phyloP scores from a whole-genome alignment of 2,329 filamentous ascomycete species.

The Fusarium nodosum region DNA sequence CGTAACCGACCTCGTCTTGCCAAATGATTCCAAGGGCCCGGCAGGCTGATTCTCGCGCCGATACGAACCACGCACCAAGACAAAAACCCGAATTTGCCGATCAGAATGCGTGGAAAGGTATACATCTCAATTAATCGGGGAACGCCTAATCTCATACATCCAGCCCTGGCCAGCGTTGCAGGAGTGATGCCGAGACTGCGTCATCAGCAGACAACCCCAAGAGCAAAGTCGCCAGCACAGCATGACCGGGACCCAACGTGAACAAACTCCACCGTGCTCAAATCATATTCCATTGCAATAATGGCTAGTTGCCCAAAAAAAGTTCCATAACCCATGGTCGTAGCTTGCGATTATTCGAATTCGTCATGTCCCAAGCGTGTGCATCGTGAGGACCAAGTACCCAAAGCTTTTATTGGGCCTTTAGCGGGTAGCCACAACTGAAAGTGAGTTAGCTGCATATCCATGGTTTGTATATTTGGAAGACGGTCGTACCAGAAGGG shows the following conservation, averaged over 20 bases:
- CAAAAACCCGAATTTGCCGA: conserved; percentile 4
- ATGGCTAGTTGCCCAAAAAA: conserved; percentile 52
- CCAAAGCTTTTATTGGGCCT: conserved; percentile 40
- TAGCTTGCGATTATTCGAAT: conserved; percentile 50
- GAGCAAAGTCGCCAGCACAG: conserved; percentile 46
- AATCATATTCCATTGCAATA: conserved; percentile 52
- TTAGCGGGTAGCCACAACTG: conserved; percentile 57
- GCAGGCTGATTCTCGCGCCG: background rate
- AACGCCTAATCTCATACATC: conserved; percentile 64
- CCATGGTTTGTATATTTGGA: background rate
- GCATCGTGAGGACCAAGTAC: conserved; percentile 48
- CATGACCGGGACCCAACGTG: conserved; percentile 49
- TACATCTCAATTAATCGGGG: conserved; percentile 61
- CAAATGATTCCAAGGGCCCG: background rate
- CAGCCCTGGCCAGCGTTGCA: conserved; percentile 46
- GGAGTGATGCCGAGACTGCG: conserved; percentile 37
- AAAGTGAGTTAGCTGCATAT: conserved; percentile 24
- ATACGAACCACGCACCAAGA: background rate
- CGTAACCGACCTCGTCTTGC: conserved; percentile 1
- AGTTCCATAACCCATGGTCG: conserved; percentile 49
- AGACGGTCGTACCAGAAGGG: conserved; percentile 77
- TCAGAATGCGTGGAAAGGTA: conserved; percentile 42
- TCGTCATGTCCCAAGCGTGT: conserved; percentile 46
- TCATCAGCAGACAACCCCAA: conserved; percentile 34
- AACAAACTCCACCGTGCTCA: conserved; percentile 57